phyloP scores from a whole-genome alignment of 2,329 filamentous ascomycete species.

The Fusarium xyrophilum region DNA sequence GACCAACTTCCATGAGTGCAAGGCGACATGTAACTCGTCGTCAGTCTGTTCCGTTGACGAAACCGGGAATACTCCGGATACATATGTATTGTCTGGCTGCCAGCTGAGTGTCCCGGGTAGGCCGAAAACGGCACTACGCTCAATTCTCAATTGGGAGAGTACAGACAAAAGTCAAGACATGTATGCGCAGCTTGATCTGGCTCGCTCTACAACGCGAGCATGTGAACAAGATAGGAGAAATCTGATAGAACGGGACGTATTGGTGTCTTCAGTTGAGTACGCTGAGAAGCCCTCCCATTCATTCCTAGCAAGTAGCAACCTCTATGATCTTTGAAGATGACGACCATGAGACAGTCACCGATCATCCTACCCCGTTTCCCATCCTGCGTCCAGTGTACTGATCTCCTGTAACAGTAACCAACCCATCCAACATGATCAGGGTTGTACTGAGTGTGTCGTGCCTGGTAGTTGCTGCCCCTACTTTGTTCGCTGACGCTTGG shows the following conservation, averaged over 20 bases:
- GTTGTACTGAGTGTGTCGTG: rapidly evolving
- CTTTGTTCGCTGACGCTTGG: neutral
- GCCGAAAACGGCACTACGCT: neutral
- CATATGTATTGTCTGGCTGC: rapidly evolving
- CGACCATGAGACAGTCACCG: rapidly evolving
- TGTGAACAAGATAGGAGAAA: rapidly evolving
- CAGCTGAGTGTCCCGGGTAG: neutral
- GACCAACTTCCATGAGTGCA: neutral
- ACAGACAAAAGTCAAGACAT: no score
- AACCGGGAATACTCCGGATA: rapidly evolving
- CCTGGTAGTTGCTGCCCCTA: rapidly evolving
- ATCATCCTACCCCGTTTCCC: neutral
- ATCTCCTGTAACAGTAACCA: rapidly evolving
- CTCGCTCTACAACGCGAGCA: rapidly evolving
- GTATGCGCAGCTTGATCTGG: rapidly evolving
- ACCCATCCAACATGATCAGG: rapidly evolving
- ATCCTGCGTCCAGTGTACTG: rapidly evolving
- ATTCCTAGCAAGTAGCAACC: neutral
- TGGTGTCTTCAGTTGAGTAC: rapidly evolving
- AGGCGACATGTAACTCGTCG: neutral
- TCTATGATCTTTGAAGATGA: neutral
- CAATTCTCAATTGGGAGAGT: no score
- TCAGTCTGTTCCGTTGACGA: rapidly evolving
- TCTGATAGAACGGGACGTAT: rapidly evolving
- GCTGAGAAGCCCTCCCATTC: rapidly evolving